Evolutionary conservation across 2,329 filamentous ascomycete species (phyloP), one percentile per base, ranked within the genome.

Genomic region (Arthrobotrys musiformis): DNA sequence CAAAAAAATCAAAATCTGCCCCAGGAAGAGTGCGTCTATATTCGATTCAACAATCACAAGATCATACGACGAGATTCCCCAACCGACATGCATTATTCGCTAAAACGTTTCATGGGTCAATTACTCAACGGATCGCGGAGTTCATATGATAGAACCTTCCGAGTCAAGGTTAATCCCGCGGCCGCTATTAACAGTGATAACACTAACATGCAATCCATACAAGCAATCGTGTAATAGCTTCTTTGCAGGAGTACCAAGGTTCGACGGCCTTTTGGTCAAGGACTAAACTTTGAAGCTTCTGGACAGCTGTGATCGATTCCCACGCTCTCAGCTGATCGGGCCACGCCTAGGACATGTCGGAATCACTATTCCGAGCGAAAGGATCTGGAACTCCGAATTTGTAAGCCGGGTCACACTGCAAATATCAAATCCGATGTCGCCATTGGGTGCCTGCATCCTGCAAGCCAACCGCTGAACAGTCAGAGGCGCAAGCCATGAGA

Each of bases 401-500:
- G 60, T 72, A 64, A 72, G 46, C 58, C 8, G 22, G 37, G 11
- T 26, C 1, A 8, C n/a, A 50, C 26, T n/a, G 4, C 48, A 6
- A 44, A 17, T 17, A 44, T 17, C 11, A 19, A 33, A 17, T 61
- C 24, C 40, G 33, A 63, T 56, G 30, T 72, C 68, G 58, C 37
- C 46, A 46, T 56, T 35, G 6, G 17, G 24, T 19, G 68, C 58
- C 58, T 63, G 58, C 33, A 56, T 64, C 26, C 60, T 64, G 58
- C 58, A 62, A 72, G 24, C 50, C 42, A 28, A 35, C 58, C 17
- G 68, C 19, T 46, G n/a, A 33, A 17, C 37, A 44, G 68, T 72
- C 68, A 64, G 58, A 64, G 42, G 58, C 58, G 46, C 37, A 37
- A 72, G 37, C 68, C 48, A 72, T 56, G 58, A 42, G 68, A 64